Evolutionary conservation across 176 grass and related monocot genomes (phyloP), one percentile per base, ranked within the genome.

Genomic region (Zizania latifolia): DNA sequence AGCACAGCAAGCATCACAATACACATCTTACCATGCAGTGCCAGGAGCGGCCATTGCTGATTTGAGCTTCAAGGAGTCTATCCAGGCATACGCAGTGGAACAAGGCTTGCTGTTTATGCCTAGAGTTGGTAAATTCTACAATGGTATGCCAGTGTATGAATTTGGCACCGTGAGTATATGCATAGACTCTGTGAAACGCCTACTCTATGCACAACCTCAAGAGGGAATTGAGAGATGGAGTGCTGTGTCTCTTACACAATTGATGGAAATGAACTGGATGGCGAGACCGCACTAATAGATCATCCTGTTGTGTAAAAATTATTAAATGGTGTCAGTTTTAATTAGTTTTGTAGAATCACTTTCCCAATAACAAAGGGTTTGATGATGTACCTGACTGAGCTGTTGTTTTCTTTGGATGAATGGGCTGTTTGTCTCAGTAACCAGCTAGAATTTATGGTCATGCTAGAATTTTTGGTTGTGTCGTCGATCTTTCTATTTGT

Each of bases 1-100:
- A 24, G 88, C 84, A 71, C 90, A 93, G 44, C 83, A 91, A 75
- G 78, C 86, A 65, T 67, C 77, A 9, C 70, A 82, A 43, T 79
- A 78, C 70, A 16, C 72, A 6, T 41, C 62, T 78, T 78, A 77
- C 55, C 37, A 75, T 75, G 56, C 72, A 24, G 83, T 68, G 32
- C 71, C 81, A 54, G 81, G 76, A 34, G 74, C 77, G 39, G 27
- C 36, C 46, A 67, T 84, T 71, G 77, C 77, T 2, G 88, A 92
- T 88, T 77, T 93, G 88, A 97, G 86, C 50, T 97, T 94, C 74
- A 97, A 89, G 74, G 94, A 97, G 72, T 82, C 75, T 61, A 89
- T 94, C 21, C 88, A 97, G 78, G 88, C 81, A 59, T 97, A 87
- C 83, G 94, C 94, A 28, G 85, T 86, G 71, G 91, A 94, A 54